phyloP scores from a whole-genome alignment of 257 asterid species.

The Solanum chaucha region DNA sequence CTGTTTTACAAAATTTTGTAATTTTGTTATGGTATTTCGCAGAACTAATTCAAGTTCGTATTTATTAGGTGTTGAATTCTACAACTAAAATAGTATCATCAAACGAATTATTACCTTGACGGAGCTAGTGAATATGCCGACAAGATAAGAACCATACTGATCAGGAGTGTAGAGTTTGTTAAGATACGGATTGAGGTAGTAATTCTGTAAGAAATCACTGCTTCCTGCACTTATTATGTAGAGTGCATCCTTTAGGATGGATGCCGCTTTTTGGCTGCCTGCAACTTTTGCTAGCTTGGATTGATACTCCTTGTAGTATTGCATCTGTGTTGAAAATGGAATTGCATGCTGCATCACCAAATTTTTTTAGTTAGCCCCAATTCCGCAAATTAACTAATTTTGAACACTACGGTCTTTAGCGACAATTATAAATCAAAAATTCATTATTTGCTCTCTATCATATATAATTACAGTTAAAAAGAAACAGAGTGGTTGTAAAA shows the following conservation, averaged over 20 bases:
- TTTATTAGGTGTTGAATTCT: background rate
- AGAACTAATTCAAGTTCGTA: background rate
- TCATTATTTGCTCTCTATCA: background rate
- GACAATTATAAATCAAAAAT: no score
- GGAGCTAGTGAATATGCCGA: constrained; percentile 42
- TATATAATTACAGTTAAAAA: background rate
- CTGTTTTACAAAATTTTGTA: constrained; percentile 12
- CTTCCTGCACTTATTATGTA: constrained; percentile 62
- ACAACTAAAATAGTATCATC: background rate
- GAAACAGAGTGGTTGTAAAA: background rate
- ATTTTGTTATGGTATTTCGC: background rate
- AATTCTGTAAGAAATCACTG: constrained; percentile 84
- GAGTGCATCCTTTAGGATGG: constrained; percentile 46
- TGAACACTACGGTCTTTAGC: background rate
- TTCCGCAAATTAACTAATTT: background rate
- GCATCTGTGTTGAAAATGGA: constrained; percentile 54
- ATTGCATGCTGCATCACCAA: constrained; percentile 62
- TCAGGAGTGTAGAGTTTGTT: constrained; percentile 61
- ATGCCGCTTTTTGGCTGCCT: constrained; percentile 41
- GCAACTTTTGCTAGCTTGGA: constrained; percentile 57
- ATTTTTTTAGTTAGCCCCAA: background rate
- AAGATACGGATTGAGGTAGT: constrained; percentile 67
- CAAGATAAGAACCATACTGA: constrained; percentile 62
- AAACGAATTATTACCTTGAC: constrained; percentile 41
- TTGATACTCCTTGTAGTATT: constrained; percentile 70